A percentile compares a stretch with the other conserved stretches of the same genome.
These are phyloP conservation scores for Solanum corneliomulleri DNA, from an alignment of 257 asterid genomes.

Conservation along the genomic window DNA sequence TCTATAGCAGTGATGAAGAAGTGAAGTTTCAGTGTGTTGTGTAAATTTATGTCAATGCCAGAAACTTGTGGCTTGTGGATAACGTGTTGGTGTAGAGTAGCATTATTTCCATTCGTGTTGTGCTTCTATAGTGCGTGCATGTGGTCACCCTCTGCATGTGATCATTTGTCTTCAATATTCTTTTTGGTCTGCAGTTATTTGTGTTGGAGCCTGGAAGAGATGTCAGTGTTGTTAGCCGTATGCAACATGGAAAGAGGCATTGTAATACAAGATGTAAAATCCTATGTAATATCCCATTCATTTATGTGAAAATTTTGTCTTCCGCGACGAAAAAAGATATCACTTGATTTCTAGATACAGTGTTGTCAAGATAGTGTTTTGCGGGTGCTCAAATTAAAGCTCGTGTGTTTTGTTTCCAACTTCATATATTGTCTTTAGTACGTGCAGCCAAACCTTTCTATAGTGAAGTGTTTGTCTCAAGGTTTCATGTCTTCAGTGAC, in stretches of 20 bases:
- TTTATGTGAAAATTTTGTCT: neutral
- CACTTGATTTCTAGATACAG: neutral
- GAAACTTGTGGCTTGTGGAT: constrained; percentile 12
- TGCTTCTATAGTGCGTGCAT: constrained; percentile 21
- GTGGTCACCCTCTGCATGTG: constrained; percentile 22
- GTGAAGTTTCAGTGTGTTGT: constrained; percentile 9
- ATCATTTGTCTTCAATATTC: constrained; percentile 6
- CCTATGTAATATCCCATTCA: neutral
- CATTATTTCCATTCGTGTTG: constrained; percentile 22
- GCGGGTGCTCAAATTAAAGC: neutral
- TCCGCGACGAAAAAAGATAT: neutral
- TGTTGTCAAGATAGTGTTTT: neutral
- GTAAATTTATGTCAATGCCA: constrained; percentile 39
- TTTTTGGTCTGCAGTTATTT: neutral
- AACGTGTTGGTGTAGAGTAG: constrained; percentile 32
- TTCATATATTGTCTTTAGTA: neutral
- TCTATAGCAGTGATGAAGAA: constrained; percentile 16
- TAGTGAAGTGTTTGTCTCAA: neutral
- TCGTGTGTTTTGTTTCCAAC: neutral
- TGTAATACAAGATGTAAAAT: neutral
- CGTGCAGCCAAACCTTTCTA: neutral
- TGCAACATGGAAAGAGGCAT: neutral
- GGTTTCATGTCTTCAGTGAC: neutral
- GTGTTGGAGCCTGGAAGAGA: neutral
- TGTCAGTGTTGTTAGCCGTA: neutral